Base-by-base conservation (phyloP, 139 green algal species). In the Coccomyxa sp. region DNA sequence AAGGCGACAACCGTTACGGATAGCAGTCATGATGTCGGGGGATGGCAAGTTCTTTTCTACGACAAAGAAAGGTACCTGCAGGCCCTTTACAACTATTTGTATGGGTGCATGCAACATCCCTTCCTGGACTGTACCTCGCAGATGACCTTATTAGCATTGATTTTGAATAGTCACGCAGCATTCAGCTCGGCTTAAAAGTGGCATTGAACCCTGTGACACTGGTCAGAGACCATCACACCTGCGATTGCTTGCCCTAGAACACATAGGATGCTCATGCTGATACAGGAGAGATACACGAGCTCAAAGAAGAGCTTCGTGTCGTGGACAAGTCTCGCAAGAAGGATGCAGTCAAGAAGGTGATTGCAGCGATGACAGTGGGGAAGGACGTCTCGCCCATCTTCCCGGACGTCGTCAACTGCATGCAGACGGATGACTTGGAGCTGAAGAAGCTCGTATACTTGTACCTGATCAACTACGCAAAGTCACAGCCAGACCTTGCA, bases 391-490 rank as follows among this genome's bases (percentile, higher is more conserved):
- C 89, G 36, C 94, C 93, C 89, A 88, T 98, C 31, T 98, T 98
- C 82, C 91, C 94, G 14, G 93, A 98, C 73, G 95, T 99, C 24
- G 93, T 98, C 44, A 99, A 99, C 86, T 98, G 94, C 86, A 99
- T 98, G 95, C 96, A 92, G 72, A 95, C 90, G 8, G 92, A 96
- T 29, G 93, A 96, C 82, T 82, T 97, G 80, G 93, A 97, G 84
- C 76, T 97, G 35, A 97, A 98, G 82, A 99, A 99, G 87, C 91
- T 99, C 29, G 97, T 99, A 0, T 99, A 99, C 81, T 86, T 99
- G 12, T 99, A 99, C 90, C 87, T 99, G 10, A 99, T 99, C 85
- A 99, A 99, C 85, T 99, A 99, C 74, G 97, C 97, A 58, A 99
- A 99, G 79, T 97, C 94, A 6, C 93, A 99, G 89, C 97, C 97